phyloP scores from a whole-genome alignment of 106 monocot species.

The Gastrodia elata region DNA sequence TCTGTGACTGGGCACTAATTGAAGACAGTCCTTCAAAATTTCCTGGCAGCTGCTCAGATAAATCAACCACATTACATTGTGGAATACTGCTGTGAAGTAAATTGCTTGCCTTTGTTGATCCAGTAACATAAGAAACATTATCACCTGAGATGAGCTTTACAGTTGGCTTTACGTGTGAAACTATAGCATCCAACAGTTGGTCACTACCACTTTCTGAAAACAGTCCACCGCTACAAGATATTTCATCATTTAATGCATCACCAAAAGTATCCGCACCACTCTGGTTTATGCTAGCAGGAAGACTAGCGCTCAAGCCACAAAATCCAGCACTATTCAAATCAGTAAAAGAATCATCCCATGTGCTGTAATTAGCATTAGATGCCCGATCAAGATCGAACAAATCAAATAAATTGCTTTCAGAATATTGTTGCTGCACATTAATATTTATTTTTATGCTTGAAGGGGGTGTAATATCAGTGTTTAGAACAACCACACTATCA shows the following conservation, averaged over 20 bases:
- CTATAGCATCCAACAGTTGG: slow-evolving; percentile 82
- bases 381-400: slow-evolving; percentile 23
- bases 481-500: not conserved
- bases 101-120: slow-evolving; percentile 25
- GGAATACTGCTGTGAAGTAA: slow-evolving; percentile 11
- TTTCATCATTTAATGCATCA: slow-evolving; percentile 25
- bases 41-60: slow-evolving; percentile 15
- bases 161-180: slow-evolving; percentile 45
- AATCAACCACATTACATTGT: slow-evolving; percentile 5
- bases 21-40: slow-evolving; percentile 14
- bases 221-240: slow-evolving; percentile 24
- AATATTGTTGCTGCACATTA: not conserved
- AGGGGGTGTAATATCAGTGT: not conserved
- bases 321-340: not conserved
- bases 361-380: slow-evolving; percentile 16
- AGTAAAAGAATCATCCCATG: slow-evolving; percentile 16
- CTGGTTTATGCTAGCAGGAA: slow-evolving; percentile 23
- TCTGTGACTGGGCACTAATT: slow-evolving; percentile 17
- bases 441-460: not conserved
- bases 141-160: slow-evolving; percentile 42
- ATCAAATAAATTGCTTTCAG: slow-evolving; percentile 58
- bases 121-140: slow-evolving; percentile 28
- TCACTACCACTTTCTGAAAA: slow-evolving; percentile 44
- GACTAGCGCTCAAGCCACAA: slow-evolving; percentile 15
- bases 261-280: slow-evolving; percentile 13